A percentile compares a stretch with the other conserved stretches of the same genome.
phyloP scores from a whole-genome alignment of 805 yeast species.

The Nakazawaea laoshanensis region DNA sequence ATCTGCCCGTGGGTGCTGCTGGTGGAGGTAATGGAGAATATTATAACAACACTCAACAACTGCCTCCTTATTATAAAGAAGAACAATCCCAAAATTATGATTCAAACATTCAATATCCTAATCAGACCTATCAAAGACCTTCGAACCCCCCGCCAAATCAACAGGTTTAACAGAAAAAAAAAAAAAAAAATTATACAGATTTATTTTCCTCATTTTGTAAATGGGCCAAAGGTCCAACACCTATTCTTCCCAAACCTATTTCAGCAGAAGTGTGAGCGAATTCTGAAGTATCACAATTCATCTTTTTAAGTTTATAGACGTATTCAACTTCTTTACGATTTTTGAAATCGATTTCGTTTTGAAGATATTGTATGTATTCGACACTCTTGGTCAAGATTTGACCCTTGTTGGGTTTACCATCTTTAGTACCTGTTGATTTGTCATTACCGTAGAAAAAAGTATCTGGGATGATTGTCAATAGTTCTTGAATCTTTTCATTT shows the following conservation, averaged over 20 bases:
- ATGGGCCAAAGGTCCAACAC: slow-evolving; percentile 72
- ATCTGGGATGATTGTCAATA: slow-evolving; percentile 22
- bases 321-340: slow-evolving; percentile 75
- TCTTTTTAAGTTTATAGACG: slow-evolving; percentile 41
- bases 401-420: slow-evolving; percentile 81
- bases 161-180: no score
- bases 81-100: background rate
- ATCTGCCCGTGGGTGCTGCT: no score
- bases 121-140: slow-evolving; percentile 10
- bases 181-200: no score
- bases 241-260: slow-evolving; percentile 62
- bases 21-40: slow-evolving; percentile 5
- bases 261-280: slow-evolving; percentile 72
- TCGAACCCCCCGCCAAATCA: slow-evolving; percentile 5
- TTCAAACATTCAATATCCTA: slow-evolving; percentile 2
- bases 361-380: slow-evolving; percentile 59
- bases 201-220: slow-evolving; percentile 11
- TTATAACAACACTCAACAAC: slow-evolving; percentile 4
- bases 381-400: slow-evolving; percentile 71
- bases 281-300: slow-evolving; percentile 38
- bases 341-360: slow-evolving; percentile 66
- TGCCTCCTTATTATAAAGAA: background rate
- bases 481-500: slow-evolving; percentile 49
- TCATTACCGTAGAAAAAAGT: slow-evolving; percentile 32
- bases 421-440: slow-evolving; percentile 62